These are phyloP conservation scores for Arachis stenosperma DNA, from an alignment of 306 rosid genomes.

Conservation along the genomic window DNA sequence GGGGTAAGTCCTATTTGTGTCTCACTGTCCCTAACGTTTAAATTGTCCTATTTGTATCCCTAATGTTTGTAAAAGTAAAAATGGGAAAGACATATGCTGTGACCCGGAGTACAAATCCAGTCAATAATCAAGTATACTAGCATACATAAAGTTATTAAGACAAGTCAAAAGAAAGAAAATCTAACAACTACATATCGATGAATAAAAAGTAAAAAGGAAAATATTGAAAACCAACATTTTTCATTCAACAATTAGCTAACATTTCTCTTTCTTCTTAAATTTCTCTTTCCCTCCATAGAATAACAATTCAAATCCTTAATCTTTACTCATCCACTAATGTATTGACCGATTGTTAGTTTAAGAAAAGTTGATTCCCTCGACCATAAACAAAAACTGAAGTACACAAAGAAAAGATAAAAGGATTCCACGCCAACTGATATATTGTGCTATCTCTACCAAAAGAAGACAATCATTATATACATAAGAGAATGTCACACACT, in stretches of 20 bases:
- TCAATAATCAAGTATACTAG: conserved; percentile 4
- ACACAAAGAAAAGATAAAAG: background rate
- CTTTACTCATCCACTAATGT: too few relatives aligned
- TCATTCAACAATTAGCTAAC: too few relatives aligned
- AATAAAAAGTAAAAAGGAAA: too few relatives aligned
- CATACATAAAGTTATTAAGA: background rate
- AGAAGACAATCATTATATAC: background rate
- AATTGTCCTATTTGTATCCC: too few relatives aligned
- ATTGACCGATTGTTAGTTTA: too few relatives aligned
- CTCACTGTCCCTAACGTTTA: too few relatives aligned
- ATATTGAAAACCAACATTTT: too few relatives aligned
- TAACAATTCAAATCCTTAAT: too few relatives aligned
- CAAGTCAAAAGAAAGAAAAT: background rate
- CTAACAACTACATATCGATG: too few relatives aligned
- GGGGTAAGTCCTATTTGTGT: too few relatives aligned
- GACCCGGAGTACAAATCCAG: background rate
- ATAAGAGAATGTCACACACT: background rate
- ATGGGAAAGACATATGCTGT: background rate
- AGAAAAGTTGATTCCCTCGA: background rate
- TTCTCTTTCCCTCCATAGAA: too few relatives aligned
- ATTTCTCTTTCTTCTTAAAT: too few relatives aligned
- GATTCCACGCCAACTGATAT: background rate
- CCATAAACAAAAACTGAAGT: background rate
- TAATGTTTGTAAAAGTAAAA: background rate
- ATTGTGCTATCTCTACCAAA: background rate